Conservation (phyloP, 331 rosid genomes). For the Ulmus americana region DNA sequence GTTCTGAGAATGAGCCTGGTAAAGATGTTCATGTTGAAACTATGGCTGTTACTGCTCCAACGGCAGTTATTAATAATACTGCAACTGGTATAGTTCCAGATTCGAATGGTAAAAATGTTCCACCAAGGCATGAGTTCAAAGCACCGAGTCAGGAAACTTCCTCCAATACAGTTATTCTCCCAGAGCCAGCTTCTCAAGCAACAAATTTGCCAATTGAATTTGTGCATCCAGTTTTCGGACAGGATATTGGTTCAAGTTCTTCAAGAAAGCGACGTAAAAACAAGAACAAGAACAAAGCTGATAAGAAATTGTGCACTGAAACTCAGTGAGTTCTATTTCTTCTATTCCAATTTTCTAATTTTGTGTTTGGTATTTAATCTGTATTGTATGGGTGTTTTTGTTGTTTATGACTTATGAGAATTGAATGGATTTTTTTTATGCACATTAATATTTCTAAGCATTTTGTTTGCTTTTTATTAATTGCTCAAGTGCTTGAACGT, state of each 20-base stretch:
- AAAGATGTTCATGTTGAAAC: conserved; percentile 8
- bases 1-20: background rate
- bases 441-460: no score
- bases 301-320: conserved; percentile 29
- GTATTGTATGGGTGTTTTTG: background rate
- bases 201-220: conserved; percentile 20
- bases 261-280: conserved; percentile 39
- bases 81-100: conserved; percentile 1
- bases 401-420: background rate
- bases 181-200: conserved; percentile 3
- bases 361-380: background rate
- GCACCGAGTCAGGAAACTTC: conserved; percentile 15
- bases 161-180: background rate
- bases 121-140: conserved; percentile 26
- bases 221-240: conserved; percentile 23
- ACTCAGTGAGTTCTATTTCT: conserved; percentile 35
- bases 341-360: background rate
- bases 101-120: conserved; percentile 8
- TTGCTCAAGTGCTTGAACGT: no score
- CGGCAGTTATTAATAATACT: background rate
- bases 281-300: conserved; percentile 42
- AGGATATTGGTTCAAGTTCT: conserved; percentile 18
- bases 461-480: no score
- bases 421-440: background rate
- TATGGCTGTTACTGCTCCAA: conserved; percentile 10